Conservation (phyloP, 176 grass and related monocot species). For the Ampelocalamus luodianensis region DNA sequence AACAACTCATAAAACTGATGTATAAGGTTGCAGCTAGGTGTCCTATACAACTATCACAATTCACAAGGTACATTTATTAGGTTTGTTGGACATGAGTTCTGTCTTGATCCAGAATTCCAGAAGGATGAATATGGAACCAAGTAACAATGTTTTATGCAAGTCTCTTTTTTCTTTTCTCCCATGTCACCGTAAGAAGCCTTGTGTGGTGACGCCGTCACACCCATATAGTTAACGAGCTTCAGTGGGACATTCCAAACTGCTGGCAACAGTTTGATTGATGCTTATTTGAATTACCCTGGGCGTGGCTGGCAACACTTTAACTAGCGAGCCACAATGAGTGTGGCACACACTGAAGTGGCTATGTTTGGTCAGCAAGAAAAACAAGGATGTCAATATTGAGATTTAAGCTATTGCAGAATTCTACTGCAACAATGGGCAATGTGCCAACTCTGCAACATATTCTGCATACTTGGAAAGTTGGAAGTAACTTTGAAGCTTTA, state of each 20-base stretch:
- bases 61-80: background rate
- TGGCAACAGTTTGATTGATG: constrained; percentile 11
- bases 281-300: background rate
- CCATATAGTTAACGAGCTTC: constrained; percentile 1
- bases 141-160: background rate
- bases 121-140: background rate
- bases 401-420: constrained; percentile 23
- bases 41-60: constrained; percentile 3
- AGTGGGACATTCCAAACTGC: background rate
- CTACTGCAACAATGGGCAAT: constrained; percentile 4
- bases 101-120: background rate
- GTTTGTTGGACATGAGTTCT: background rate
- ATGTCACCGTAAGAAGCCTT: background rate
- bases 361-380: background rate
- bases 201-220: background rate
- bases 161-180: background rate
- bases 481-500: constrained; percentile 28
- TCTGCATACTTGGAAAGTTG: constrained; percentile 27
- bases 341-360: background rate
- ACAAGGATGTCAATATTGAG: background rate
- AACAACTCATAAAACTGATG: background rate
- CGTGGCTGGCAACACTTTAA: background rate
- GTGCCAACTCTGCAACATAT: constrained; percentile 10
- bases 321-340: background rate
- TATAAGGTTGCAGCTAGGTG: constrained; percentile 6